Evolutionary conservation across 352 stramenopile genomes (phyloP).

Genomic region (Pythium aquatile): DNA sequence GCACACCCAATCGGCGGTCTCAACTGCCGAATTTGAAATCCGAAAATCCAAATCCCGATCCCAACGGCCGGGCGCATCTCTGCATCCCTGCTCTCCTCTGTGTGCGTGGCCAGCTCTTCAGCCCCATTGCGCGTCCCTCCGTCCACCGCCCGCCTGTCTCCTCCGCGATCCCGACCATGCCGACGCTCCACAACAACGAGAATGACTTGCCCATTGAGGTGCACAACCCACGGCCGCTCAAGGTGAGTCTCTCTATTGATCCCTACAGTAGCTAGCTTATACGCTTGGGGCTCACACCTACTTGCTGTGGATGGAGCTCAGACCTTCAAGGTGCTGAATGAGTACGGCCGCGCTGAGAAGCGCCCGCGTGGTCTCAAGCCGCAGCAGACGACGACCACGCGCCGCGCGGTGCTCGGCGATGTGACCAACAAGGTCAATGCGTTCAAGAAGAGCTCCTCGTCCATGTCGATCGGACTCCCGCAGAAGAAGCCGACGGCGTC

Average conservation of each 20-base stretch:
- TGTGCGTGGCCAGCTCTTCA: slow-evolving; percentile 1
- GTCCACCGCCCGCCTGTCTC: slow-evolving; percentile 25
- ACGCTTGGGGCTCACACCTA: slow-evolving; percentile 4
- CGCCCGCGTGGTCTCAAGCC: slow-evolving; percentile 52
- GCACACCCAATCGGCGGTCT: not conserved
- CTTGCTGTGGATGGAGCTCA: slow-evolving; percentile 17
- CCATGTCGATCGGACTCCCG: slow-evolving; percentile 27
- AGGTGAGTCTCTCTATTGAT: slow-evolving; percentile 29
- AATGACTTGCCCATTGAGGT: slow-evolving; percentile 56
- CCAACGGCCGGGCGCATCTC: not conserved
- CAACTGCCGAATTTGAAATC: slow-evolving; percentile 25
- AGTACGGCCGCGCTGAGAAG: slow-evolving; percentile 50
- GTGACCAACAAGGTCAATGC: slow-evolving; percentile 77
- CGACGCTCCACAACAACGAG: slow-evolving; percentile 63
- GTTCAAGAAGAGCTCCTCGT: slow-evolving; percentile 66
- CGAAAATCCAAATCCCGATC: slow-evolving; percentile 14
- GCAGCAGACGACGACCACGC: slow-evolving; percentile 31
- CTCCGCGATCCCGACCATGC: slow-evolving; percentile 23
- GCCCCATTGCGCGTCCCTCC: slow-evolving; percentile 11
- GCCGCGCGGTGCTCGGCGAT: slow-evolving; percentile 56
- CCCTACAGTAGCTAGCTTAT: not conserved
- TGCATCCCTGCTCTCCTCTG: not conserved
- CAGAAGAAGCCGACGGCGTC: slow-evolving; percentile 42
- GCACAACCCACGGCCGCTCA: slow-evolving; percentile 40
- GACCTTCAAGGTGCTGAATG: slow-evolving; percentile 47